Conservation (phyloP, 148 eudicot species). For the Fallopia convolvulus region DNA sequence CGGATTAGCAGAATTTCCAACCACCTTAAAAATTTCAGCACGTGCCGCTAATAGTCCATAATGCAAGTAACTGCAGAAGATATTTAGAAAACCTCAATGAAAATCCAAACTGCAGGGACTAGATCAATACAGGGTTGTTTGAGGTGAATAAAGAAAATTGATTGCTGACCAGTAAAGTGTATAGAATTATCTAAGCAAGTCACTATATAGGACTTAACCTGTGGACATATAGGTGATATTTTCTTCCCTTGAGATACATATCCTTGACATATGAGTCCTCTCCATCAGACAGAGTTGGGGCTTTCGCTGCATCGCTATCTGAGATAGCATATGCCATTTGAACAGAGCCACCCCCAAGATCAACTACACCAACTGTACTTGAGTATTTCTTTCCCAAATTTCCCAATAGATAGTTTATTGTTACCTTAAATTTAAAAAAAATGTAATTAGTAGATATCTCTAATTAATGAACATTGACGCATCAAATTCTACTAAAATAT, state of each 20-base stretch:
- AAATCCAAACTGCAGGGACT: neutral
- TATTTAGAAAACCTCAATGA: neutral
- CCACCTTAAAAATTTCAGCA: constrained; percentile 79
- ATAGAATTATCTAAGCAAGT: neutral
- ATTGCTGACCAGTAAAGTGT: neutral
- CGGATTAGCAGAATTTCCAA: constrained; percentile 58
- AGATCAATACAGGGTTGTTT: neutral
- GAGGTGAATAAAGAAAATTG: neutral
- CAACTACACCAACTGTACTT: constrained; percentile 92
- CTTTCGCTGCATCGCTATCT: constrained; percentile 77
- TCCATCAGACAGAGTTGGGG: constrained; percentile 66
- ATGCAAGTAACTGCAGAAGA: constrained; percentile 64
- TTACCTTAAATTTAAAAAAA: constrained; percentile 43
- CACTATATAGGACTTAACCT: constrained; percentile 34
- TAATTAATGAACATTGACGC: neutral
- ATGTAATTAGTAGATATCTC: constrained; percentile 12
- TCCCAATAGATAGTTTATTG: constrained; percentile 77
- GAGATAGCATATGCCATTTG: constrained; percentile 99
- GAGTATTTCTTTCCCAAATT: constrained; percentile 71
- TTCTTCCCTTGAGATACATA: constrained; percentile 83
- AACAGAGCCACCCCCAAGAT: constrained; percentile 99
- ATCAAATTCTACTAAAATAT: neutral
- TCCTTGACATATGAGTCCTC: constrained; percentile 83
- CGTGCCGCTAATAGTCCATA: constrained; percentile 97
- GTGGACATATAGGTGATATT: constrained; percentile 89